phyloP scores from a whole-genome alignment of 1,284 basidiomycete species.

The Ceratobasidium sp. region DNA sequence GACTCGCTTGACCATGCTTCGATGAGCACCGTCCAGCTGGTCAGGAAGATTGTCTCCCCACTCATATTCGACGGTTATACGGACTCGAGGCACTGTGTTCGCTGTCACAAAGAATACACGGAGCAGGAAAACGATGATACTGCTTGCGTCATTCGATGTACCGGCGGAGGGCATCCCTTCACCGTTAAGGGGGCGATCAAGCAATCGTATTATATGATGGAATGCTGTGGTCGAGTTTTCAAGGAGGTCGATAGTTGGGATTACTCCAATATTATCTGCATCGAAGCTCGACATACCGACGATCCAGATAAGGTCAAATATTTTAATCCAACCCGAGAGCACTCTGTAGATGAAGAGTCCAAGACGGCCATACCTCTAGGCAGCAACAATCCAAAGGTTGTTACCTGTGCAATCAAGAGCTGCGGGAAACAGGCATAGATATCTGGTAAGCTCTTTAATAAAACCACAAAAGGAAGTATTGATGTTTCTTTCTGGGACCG shows the following conservation, averaged over 20 bases:
- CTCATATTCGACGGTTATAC: neutral
- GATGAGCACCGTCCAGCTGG: neutral
- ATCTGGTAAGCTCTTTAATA: too few relatives aligned
- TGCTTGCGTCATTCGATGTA: slow-evolving; percentile 2
- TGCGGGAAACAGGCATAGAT: neutral
- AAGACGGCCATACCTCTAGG: neutral
- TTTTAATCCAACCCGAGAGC: neutral
- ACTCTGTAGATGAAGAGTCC: too few relatives aligned
- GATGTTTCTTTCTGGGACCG: too few relatives aligned
- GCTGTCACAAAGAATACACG: neutral
- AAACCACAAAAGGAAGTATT: too few relatives aligned
- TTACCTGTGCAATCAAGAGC: neutral
- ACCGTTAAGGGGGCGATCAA: neutral
- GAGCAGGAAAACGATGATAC: neutral
- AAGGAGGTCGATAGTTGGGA: neutral
- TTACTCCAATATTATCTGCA: neutral
- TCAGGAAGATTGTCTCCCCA: neutral
- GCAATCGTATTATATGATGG: neutral
- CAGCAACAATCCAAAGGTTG: neutral
- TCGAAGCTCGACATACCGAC: neutral
- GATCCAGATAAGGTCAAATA: neutral
- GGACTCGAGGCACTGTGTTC: neutral
- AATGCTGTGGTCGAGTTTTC: neutral
- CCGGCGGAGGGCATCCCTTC: neutral
- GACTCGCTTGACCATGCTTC: slow-evolving; percentile 1